Evolutionary conservation across 805 yeast genomes (phyloP).

Genomic region (Wickerhamomyces silvicola): DNA sequence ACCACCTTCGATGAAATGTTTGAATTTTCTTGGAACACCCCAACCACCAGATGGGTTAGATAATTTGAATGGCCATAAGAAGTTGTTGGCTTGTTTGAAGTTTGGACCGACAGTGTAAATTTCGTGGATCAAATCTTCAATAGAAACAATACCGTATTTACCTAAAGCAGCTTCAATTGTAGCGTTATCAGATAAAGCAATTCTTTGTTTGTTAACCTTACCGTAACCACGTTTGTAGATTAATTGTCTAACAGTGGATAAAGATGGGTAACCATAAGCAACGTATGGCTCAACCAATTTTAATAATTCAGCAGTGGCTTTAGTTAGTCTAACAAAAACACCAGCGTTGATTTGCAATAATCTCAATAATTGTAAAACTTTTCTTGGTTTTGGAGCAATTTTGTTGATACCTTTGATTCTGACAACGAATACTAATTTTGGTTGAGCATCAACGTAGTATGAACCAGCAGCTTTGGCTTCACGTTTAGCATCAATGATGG

Average conservation of each 20-base stretch:
- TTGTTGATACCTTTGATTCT: constrained; percentile 99
- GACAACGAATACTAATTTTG: constrained; percentile 89
- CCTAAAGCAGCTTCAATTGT: constrained; percentile 85
- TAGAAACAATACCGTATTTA: constrained; percentile 85
- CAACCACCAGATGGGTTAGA: constrained; percentile 97
- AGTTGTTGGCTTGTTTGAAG: constrained; percentile 98
- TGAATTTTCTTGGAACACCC: constrained; percentile 96
- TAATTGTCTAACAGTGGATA: constrained; percentile 86
- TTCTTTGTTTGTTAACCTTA: constrained; percentile 94
- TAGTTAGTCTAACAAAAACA: constrained; percentile 91
- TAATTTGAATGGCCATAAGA: constrained; percentile 96
- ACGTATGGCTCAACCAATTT: constrained; percentile 94
- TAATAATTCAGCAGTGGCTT: constrained; percentile 89
- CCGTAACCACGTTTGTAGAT: constrained; percentile 98
- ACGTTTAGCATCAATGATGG: constrained; percentile 80
- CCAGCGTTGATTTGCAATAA: constrained; percentile 91
- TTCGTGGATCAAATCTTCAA: constrained; percentile 95
- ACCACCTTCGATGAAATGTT: constrained; percentile 97
- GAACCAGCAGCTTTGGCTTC: constrained; percentile 92
- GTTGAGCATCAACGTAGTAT: constrained; percentile 92
- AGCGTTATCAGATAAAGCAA: constrained; percentile 80
- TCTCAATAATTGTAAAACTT: constrained; percentile 91
- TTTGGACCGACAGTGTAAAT: constrained; percentile 94
- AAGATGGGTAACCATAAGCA: constrained; percentile 96
- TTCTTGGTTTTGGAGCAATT: constrained; percentile 99